Evolutionary conservation across 2,329 filamentous ascomycete species (phyloP), one percentile per base, ranked within the genome.

Genomic region (Fusarium phyllophilum): DNA sequence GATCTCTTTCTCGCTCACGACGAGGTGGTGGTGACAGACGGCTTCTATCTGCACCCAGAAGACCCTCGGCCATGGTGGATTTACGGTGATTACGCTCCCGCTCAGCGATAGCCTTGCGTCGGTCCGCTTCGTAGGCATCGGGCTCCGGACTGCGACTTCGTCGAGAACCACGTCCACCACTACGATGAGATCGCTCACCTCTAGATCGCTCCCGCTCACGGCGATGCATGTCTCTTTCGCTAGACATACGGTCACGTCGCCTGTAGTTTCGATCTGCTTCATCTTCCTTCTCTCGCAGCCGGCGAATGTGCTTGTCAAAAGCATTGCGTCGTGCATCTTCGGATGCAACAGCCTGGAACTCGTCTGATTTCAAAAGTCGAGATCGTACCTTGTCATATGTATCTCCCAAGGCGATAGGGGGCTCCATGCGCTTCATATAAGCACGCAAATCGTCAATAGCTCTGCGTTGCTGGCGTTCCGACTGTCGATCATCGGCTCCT

Each of bases 41-140:
- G 73, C 84, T 85, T 70, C 86, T 87, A 71, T 90, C 88, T 48
- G 78, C 80, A 59, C 87, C 87, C 61, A 91, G 81, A 26, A 90
- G 83, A 74, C 86, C 89, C 77, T 91, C 90, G 74, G 92, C 93
- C 84, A 90, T 90, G 80, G 89, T 91, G 49, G 90, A 87, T 84
- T 96, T 97, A 82, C 94, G 92, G 84, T 97, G 97, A 78, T 97
- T 95, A 75, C 95, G 93, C 84, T 98, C 97, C 54, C 97, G 92
- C 80, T 97, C 95, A 66, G 95, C 95, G 80, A 96, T 95, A 48
- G 96, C 96, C 82, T 96, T 96, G 78, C 95, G 93, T 75, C 96
- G 91, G 81, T 99, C 96, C 68, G 95, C 96, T 83, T 98, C 96
- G 82, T 99, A 99, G 26, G 94, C 90, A 84, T 99, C 95, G 66